phyloP scores from a whole-genome alignment of 352 stramenopile species.

The Pythium sp. region DNA sequence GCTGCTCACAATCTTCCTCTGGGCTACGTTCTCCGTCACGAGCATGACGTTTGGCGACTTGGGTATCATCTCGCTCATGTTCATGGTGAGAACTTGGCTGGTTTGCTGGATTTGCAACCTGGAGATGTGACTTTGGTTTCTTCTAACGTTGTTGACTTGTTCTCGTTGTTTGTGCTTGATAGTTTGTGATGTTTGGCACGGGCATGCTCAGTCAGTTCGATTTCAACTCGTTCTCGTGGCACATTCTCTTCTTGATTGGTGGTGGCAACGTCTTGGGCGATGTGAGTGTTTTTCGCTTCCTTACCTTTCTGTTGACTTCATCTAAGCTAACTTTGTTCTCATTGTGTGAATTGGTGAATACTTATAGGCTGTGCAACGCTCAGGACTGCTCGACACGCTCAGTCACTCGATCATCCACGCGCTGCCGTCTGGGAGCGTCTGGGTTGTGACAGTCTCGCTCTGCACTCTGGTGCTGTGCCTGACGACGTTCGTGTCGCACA shows the following conservation, averaged over 20 bases:
- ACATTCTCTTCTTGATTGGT: conserved; percentile 92
- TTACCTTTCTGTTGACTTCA: neutral
- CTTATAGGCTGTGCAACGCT: conserved; percentile 73
- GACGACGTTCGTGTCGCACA: conserved; percentile 93
- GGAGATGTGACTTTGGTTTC: neutral
- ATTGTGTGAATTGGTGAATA: neutral
- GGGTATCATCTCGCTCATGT: conserved; percentile 89
- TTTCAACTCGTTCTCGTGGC: conserved; percentile 94
- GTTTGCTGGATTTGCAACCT: neutral
- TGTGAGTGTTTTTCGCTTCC: conserved; percentile 34
- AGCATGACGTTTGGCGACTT: conserved; percentile 89
- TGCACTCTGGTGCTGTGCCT: conserved; percentile 84
- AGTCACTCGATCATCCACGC: conserved; percentile 82
- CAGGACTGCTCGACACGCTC: conserved; percentile 75
- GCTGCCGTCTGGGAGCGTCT: conserved; percentile 78
- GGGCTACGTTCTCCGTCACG: conserved; percentile 86
- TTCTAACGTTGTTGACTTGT: neutral
- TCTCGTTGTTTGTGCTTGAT: neutral
- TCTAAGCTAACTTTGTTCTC: neutral
- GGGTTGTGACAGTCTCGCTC: conserved; percentile 85
- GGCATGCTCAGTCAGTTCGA: conserved; percentile 91
- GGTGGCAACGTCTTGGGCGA: conserved; percentile 91
- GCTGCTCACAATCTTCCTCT: conserved; percentile 89
- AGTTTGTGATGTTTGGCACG: conserved; percentile 87
- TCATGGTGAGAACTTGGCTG: conserved; percentile 59